Evolutionary conservation across 805 yeast genomes (phyloP).

Genomic region (Cyberlindnera subsufficiens): DNA sequence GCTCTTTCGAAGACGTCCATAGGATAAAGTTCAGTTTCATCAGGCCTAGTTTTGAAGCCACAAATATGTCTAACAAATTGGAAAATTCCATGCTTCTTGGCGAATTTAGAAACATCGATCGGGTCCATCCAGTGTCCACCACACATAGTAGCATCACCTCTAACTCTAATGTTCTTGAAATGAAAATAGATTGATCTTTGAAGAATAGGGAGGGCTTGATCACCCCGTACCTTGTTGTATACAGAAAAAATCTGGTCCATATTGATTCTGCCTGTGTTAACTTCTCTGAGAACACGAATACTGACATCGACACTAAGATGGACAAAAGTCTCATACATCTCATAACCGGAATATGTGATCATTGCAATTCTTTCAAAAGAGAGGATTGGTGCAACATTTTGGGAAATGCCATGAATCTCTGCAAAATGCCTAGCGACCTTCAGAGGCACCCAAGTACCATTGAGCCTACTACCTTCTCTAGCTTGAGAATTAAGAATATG

Average conservation of each 20-base stretch:
- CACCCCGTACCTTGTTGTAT: slow-evolving; percentile 13
- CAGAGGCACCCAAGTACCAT: slow-evolving; percentile 22
- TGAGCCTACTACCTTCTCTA: not conserved
- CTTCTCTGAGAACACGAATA: slow-evolving; percentile 23
- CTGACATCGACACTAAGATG: slow-evolving; percentile 9
- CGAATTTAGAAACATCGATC: slow-evolving; percentile 11
- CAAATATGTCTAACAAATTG: slow-evolving; percentile 12
- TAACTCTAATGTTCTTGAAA: slow-evolving; percentile 8
- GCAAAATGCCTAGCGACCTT: slow-evolving; percentile 21
- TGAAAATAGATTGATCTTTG: slow-evolving; percentile 12
- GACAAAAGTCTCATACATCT: slow-evolving; percentile 23
- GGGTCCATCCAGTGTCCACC: slow-evolving; percentile 26
- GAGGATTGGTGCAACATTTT: slow-evolving; percentile 16
- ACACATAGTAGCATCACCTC: slow-evolving; percentile 21
- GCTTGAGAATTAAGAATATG: not conserved
- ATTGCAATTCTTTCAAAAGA: slow-evolving; percentile 21
- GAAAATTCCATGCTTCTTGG: slow-evolving; percentile 15
- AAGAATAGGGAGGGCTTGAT: slow-evolving; percentile 2
- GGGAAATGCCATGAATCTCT: slow-evolving; percentile 8
- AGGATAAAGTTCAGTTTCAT: slow-evolving; percentile 1
- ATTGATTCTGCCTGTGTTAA: slow-evolving; percentile 11
- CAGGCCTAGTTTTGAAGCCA: slow-evolving; percentile 13
- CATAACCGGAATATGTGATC: slow-evolving; percentile 19
- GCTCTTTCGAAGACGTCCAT: slow-evolving; percentile 9
- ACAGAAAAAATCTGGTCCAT: slow-evolving; percentile 21